Evolutionary conservation across 2,329 filamentous ascomycete species (phyloP).

Genomic region (Fusarium sp.): DNA sequence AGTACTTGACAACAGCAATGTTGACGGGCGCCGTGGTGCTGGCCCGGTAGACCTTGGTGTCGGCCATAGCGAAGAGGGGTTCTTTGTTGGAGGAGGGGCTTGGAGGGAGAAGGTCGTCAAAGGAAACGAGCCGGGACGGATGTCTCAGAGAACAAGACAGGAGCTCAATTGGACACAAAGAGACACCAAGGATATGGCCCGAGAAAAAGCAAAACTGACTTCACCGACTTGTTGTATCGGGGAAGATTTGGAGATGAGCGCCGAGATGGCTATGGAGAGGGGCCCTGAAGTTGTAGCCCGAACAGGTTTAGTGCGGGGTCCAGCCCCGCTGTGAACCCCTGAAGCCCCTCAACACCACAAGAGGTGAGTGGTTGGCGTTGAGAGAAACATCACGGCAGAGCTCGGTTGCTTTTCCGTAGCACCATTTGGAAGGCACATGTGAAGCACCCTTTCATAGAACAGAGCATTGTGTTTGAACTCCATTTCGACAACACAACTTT

Average conservation of each 20-base stretch:
- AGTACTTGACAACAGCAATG: conserved; percentile 96
- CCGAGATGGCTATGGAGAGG: conserved; percentile 22
- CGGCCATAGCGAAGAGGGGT: conserved; percentile 58
- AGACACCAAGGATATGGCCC: not conserved
- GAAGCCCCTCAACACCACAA: conserved; percentile 42
- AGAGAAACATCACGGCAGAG: no score
- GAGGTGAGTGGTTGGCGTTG: not conserved
- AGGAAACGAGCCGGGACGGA: not conserved
- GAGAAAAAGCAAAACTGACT: conserved; percentile 29
- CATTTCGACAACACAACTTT: no score
- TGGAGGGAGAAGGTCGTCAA: not conserved
- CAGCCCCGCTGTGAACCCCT: conserved; percentile 41
- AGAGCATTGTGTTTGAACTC: no score
- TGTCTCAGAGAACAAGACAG: conserved; percentile 12
- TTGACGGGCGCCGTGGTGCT: conserved; percentile 98
- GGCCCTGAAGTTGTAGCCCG: conserved; percentile 32
- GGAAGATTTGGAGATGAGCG: conserved; percentile 49
- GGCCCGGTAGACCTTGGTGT: conserved; percentile 82
- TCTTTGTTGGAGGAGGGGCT: conserved; percentile 9
- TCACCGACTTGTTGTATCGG: conserved; percentile 50
- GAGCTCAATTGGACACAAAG: conserved; percentile 20
- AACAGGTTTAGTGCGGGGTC: conserved; percentile 49
- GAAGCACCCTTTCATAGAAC: no score
- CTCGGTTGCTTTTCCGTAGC: no score
- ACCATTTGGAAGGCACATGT: no score